Conservation (phyloP, 805 yeast species). For the Barnettozyma salicaria region DNA sequence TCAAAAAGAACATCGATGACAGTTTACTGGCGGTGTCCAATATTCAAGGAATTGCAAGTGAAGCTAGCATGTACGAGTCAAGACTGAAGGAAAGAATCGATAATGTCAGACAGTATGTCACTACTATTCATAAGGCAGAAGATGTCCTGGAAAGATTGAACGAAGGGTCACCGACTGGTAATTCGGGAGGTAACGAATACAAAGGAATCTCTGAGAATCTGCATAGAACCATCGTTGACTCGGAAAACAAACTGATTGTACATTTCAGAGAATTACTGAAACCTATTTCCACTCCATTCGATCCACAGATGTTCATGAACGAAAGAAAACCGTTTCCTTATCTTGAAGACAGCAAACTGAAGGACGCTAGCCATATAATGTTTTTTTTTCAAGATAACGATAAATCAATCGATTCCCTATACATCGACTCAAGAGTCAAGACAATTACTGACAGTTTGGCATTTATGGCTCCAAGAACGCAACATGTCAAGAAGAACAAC, state of each 20-base stretch:
- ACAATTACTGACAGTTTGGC: slow-evolving; percentile 39
- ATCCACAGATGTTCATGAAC: slow-evolving; percentile 37
- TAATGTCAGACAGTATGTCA: slow-evolving; percentile 31
- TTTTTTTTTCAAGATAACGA: slow-evolving; percentile 38
- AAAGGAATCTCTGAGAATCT: slow-evolving; percentile 62
- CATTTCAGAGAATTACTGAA: slow-evolving; percentile 43
- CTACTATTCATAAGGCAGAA: slow-evolving; percentile 39
- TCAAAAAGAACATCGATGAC: slow-evolving; percentile 52
- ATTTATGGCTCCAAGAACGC: slow-evolving; percentile 41
- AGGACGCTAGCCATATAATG: slow-evolving; percentile 37
- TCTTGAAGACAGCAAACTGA: slow-evolving; percentile 30
- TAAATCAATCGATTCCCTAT: slow-evolving; percentile 28
- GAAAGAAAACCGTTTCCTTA: slow-evolving; percentile 38
- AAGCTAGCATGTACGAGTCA: slow-evolving; percentile 37
- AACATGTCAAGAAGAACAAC: slow-evolving; percentile 31
- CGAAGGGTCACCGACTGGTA: slow-evolving; percentile 31
- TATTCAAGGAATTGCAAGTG: slow-evolving; percentile 44
- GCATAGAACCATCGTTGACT: slow-evolving; percentile 46
- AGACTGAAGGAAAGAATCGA: slow-evolving; percentile 29
- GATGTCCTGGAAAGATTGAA: slow-evolving; percentile 35
- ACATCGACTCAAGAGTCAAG: slow-evolving; percentile 37
- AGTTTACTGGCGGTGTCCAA: slow-evolving; percentile 43
- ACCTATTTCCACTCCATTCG: slow-evolving; percentile 36
- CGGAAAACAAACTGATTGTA: slow-evolving; percentile 48
- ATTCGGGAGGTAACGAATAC: slow-evolving; percentile 37